Base-by-base conservation (phyloP, 2,329 filamentous ascomycete species). In the Paecilomyces variotii region DNA sequence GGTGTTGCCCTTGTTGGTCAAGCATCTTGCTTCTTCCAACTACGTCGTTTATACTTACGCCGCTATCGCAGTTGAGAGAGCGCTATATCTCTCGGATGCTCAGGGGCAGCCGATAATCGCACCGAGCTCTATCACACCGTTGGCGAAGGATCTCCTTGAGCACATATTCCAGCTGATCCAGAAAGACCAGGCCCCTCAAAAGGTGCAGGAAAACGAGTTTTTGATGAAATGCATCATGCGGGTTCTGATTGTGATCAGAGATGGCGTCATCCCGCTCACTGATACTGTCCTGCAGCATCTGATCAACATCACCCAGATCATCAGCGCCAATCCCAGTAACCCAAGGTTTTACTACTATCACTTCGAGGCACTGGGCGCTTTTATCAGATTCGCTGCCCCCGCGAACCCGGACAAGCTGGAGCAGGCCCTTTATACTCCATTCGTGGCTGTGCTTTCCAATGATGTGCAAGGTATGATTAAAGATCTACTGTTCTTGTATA, bases 171-270 rank as follows among this genome's bases (percentile, higher is more conserved):
- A 87, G 63, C 82, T 99, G 56, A 91, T 99, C 64, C 89, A 95
- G 70, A 90, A 89, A 70, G 88, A 96, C 66, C 81, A 82, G 3
- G 87, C 89, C 10, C 88, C 95, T 0, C 86, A 93, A 63, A 99
- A 97, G 80, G 86, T 99, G 61, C 94, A 99, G 71, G 94, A 99
- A 76, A 99, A 99, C 70, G 94, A 99, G 72, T 99, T 97, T 73
- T 75, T 99, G 69, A 97, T 99, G 92, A 90, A 91, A 67, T 99
- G 94, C 68, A 91, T 97, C 58, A 99, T 99, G 94, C 86, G 94
- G 67, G 93, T 99, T 11, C 80, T 99, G 61, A 91, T 99, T 64
- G 92, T 97, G 63, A 89, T 97, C 74, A 90, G 88, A 71, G 92
- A 96, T 54, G 89, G 86, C 28, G 85, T 93, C 12, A 76, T 87